Evolutionary conservation across 2,329 filamentous ascomycete species (phyloP).

Genomic region (Penicillium sp.): DNA sequence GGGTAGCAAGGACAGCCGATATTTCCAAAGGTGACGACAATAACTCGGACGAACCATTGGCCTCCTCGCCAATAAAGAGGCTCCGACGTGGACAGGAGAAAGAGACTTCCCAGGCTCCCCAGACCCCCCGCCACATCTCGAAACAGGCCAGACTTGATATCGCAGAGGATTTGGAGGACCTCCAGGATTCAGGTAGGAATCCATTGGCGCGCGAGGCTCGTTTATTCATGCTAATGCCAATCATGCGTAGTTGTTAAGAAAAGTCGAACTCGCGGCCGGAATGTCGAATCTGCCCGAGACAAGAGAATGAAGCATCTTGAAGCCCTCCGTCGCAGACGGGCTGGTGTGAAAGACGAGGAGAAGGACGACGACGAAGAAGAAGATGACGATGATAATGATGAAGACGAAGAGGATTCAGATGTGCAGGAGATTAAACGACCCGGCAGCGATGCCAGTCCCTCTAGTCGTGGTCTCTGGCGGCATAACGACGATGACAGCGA

Average conservation of each 20-base stretch:
- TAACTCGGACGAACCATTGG: neutral
- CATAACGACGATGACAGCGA: conserved; percentile 31
- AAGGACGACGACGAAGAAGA: conserved; percentile 12
- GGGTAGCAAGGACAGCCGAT: neutral
- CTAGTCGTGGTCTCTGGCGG: conserved; percentile 6
- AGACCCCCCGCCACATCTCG: conserved; percentile 22
- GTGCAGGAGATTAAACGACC: conserved; percentile 11
- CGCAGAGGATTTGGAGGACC: conserved; percentile 47
- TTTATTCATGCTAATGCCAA: neutral
- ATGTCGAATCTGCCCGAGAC: conserved; percentile 41
- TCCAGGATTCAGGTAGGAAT: conserved; percentile 44
- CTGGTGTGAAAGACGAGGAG: conserved; percentile 39
- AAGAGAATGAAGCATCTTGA: conserved; percentile 45
- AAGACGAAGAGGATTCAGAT: conserved; percentile 18
- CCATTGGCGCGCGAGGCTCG: neutral
- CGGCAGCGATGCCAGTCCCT: conserved; percentile 2
- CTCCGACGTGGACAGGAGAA: conserved; percentile 17
- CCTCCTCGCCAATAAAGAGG: conserved; percentile 30
- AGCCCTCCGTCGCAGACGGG: conserved; percentile 43
- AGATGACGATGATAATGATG: conserved; percentile 4
- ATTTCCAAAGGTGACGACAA: neutral
- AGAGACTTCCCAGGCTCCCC: conserved; percentile 27
- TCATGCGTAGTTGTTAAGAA: conserved; percentile 34
- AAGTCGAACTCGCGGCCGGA: conserved; percentile 43
- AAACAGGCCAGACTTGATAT: conserved; percentile 44